Evolutionary conservation across 2,329 filamentous ascomycete genomes (phyloP), one percentile per base, ranked within the genome.

Genomic region (Nemania serpens): DNA sequence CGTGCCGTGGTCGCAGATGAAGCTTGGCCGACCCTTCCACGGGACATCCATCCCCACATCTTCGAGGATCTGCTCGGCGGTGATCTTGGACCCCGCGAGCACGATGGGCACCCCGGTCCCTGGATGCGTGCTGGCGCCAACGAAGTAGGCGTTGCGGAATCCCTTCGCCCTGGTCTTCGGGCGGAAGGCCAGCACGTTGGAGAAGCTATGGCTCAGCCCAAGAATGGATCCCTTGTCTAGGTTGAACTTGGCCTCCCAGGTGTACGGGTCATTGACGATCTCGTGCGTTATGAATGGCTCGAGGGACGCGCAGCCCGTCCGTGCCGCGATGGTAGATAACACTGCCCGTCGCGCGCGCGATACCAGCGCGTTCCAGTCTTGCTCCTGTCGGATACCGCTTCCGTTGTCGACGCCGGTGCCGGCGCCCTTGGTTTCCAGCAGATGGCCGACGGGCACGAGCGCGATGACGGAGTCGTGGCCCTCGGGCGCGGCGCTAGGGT

Each of bases 31-130:
- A 2, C 51, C 62, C 29, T 59, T 34, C 75, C 75, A 77, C 5
- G 74, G 70, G 9, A 72, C 66, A 29, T 46, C 18, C 55, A 76
- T 18, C 1, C 69, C 58, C 17, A 71, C 54, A 52, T 78, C 76
- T 5, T 66, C 70, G 22, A 81, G 68, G 17, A 81, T 75, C 71
- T 81, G 77, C 66, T 80, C 78, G 1, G 75, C 67, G 11, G 78
- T 79, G 58, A 91, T 80, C 72, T 86, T 89, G 9, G 86, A 85
- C 0, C 89, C 89, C 0, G 88, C 88, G 10, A 91, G 76, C 25
- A 88, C 87, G 58, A 92, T 90, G 2, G 90, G 90, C 18, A 92
- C 89, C 0, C 89, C 89, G 0, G 89, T 91, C 1, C 90, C 90
- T 0, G 90, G 89, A 76, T 93, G 89, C 18, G 89, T 90, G 69